Evolutionary conservation across 108 stramenopile species (phyloP).

Genomic region (Tribonema minus): DNA sequence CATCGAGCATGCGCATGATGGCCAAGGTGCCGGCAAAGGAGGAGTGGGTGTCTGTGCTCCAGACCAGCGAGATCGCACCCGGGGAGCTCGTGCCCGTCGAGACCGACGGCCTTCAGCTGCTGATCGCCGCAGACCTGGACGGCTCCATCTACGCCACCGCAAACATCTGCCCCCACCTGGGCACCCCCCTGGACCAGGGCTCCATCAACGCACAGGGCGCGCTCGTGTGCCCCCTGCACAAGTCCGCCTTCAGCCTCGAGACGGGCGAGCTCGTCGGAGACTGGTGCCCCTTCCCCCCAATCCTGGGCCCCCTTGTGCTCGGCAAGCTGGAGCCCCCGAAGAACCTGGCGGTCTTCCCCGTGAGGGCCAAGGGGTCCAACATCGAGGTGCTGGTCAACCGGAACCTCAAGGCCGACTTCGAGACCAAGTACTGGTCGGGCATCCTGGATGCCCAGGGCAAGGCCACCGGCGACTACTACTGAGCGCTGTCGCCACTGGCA

Average conservation of each 20-base stretch:
- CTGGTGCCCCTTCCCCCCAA: constrained; percentile 88
- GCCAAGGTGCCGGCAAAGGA: no score
- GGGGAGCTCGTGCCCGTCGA: neutral
- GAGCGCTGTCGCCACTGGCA: no score
- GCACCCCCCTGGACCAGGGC: constrained; percentile 90
- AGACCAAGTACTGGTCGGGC: constrained; percentile 87
- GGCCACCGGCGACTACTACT: constrained; percentile 93
- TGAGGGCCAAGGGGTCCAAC: constrained; percentile 70
- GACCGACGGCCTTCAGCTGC: constrained; percentile 61
- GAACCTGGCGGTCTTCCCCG: constrained; percentile 7
- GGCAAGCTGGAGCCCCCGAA: neutral
- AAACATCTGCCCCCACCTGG: constrained; percentile 92
- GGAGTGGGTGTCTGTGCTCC: constrained; percentile 7
- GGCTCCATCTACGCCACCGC: constrained; percentile 86
- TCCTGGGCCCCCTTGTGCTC: constrained; percentile 72
- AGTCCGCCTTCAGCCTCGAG: constrained; percentile 88
- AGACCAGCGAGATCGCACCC: neutral
- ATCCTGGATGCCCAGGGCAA: constrained; percentile 95
- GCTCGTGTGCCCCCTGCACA: constrained; percentile 85
- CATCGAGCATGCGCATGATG: no score
- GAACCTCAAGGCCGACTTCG: constrained; percentile 90
- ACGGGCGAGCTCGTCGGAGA: constrained; percentile 73
- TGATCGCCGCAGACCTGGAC: constrained; percentile 87
- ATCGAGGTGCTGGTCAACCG: constrained; percentile 87
- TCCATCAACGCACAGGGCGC: constrained; percentile 70